These are phyloP conservation scores for Porodaedalea pini DNA, from an alignment of 1,284 basidiomycete species.

Conservation along the genomic window DNA sequence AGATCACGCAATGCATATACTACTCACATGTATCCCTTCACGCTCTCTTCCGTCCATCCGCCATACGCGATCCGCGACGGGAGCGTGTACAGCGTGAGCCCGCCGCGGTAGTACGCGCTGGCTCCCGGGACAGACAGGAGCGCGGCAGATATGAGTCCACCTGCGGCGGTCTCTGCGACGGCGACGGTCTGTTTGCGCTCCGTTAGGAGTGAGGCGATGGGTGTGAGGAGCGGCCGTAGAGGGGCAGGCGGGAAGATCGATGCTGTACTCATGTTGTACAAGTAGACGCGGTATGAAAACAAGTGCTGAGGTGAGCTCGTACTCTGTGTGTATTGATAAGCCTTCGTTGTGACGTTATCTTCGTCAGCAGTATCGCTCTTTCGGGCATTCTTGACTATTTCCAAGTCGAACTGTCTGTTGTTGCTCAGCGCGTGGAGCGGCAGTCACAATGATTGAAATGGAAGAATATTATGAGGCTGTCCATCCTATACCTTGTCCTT, in stretches of 20 bases:
- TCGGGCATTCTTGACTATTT: no score
- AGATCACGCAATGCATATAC: background rate
- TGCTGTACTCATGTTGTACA: background rate
- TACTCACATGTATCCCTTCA: slow-evolving; percentile 25
- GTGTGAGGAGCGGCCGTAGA: slow-evolving; percentile 19
- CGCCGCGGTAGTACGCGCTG: slow-evolving; percentile 25
- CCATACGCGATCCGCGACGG: slow-evolving; percentile 24
- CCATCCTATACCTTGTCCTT: no score
- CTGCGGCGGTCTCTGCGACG: slow-evolving; percentile 28
- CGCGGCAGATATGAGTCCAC: slow-evolving; percentile 27
- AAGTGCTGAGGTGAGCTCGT: no score
- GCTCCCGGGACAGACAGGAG: slow-evolving; percentile 26
- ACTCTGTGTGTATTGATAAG: no score
- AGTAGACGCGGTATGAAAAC: no score
- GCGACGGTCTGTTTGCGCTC: slow-evolving; percentile 22
- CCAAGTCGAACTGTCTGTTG: no score
- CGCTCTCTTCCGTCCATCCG: slow-evolving; percentile 26
- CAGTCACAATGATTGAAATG: no score
- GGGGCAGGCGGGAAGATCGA: slow-evolving; percentile 23
- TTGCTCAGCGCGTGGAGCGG: no score
- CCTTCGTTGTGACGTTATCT: no score
- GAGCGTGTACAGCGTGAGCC: slow-evolving; percentile 25
- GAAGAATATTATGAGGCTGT: no score
- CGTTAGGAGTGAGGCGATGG: slow-evolving; percentile 22
- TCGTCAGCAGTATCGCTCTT: no score